These are phyloP conservation scores for Ascosphaera aggregata DNA, from an alignment of 2,329 filamentous ascomycete genomes.

Conservation along the genomic window DNA sequence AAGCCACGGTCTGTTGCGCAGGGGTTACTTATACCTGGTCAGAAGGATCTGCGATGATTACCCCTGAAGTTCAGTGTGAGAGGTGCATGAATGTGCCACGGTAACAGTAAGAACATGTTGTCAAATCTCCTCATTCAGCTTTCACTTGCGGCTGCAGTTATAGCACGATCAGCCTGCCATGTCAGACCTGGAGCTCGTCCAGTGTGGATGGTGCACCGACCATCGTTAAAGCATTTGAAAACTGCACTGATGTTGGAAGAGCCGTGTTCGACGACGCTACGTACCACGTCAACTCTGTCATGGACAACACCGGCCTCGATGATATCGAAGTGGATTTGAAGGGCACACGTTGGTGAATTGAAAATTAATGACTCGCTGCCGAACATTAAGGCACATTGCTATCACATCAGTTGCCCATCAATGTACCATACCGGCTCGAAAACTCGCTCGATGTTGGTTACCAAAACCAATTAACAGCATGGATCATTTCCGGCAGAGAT, in stretches of 20 bases:
- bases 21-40: no score
- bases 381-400: neutral
- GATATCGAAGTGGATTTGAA: slow-evolving; percentile 26
- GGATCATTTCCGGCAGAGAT: slow-evolving; percentile 26
- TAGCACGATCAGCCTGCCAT: neutral
- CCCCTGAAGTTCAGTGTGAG: no score
- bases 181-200: slow-evolving; percentile 6
- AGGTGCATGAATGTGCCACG: no score
- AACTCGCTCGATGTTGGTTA: slow-evolving; percentile 24
- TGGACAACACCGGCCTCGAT: slow-evolving; percentile 24
- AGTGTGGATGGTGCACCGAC: slow-evolving; percentile 26
- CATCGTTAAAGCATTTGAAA: slow-evolving; percentile 26
- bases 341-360: slow-evolving; percentile 23
- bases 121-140: neutral
- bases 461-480: slow-evolving; percentile 27
- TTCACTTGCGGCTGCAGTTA: neutral
- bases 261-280: slow-evolving; percentile 27
- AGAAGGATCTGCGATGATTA: no score
- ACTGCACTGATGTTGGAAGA: slow-evolving; percentile 26
- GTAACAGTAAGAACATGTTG: no score
- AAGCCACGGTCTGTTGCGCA: no score
- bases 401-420: slow-evolving; percentile 11
- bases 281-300: slow-evolving; percentile 26
- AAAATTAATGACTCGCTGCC: slow-evolving; percentile 3
- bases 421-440: slow-evolving; percentile 26